A percentile compares a stretch with the other conserved stretches of the same genome.
phyloP scores from a whole-genome alignment of 2,329 filamentous ascomycete genomes.

The Coniochaeta ligniaria region DNA sequence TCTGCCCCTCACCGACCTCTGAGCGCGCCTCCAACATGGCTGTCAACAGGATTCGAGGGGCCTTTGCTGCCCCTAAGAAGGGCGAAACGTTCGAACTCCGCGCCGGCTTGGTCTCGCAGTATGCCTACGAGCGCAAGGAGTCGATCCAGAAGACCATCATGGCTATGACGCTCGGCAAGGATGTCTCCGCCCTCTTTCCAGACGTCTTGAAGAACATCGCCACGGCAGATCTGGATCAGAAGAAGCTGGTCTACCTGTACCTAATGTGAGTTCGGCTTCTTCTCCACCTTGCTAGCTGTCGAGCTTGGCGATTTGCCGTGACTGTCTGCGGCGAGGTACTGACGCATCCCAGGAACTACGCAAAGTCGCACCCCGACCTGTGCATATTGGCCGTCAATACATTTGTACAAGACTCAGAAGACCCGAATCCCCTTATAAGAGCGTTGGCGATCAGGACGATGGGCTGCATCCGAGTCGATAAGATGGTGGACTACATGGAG shows the following conservation, averaged over 20 bases:
- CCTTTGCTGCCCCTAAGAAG: constrained; percentile 88
- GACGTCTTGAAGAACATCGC: constrained; percentile 99
- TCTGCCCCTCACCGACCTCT: neutral
- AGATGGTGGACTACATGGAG: constrained; percentile 99
- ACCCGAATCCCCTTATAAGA: constrained; percentile 91
- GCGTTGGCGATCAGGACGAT: constrained; percentile 95
- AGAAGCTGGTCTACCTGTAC: constrained; percentile 98
- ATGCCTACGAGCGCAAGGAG: constrained; percentile 98
- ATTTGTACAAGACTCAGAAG: constrained; percentile 98
- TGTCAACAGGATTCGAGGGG: constrained; percentile 91
- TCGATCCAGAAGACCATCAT: constrained; percentile 99
- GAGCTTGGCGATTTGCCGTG: neutral
- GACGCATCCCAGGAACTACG: constrained; percentile 72
- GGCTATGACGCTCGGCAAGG: constrained; percentile 98
- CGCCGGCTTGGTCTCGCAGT: constrained; percentile 93
- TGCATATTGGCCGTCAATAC: constrained; percentile 99
- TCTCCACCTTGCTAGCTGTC: neutral
- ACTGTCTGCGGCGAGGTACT: constrained; percentile 9
- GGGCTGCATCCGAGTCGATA: constrained; percentile 97
- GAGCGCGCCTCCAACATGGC: constrained; percentile 40
- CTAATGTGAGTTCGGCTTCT: constrained; percentile 62
- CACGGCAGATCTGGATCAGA: constrained; percentile 89
- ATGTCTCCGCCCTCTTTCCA: constrained; percentile 93
- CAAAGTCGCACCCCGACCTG: constrained; percentile 95
- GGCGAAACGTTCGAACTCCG: constrained; percentile 97